Evolutionary conservation across 139 green algal species (phyloP).

Genomic region (Closterium sp.): DNA sequence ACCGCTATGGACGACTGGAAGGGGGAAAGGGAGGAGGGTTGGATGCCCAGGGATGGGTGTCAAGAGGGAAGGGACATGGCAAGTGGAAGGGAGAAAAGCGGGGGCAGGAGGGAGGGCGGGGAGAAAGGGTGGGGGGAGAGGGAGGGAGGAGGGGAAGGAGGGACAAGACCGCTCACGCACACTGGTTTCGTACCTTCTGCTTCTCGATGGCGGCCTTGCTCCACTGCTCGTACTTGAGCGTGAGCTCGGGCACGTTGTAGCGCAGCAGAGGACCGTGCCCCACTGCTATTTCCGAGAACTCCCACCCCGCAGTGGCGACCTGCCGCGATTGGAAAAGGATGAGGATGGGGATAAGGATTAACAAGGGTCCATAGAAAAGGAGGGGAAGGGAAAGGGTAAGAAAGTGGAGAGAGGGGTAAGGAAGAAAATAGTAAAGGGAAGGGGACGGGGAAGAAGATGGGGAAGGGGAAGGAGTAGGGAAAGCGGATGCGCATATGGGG

Average conservation of each 20-base stretch:
- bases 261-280: constrained; percentile 71
- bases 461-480: no score
- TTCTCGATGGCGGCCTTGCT: constrained; percentile 69
- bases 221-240: constrained; percentile 70
- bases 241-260: constrained; percentile 73
- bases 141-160: no score
- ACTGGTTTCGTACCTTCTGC: constrained; percentile 38
- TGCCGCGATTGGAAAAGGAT: neutral
- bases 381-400: neutral
- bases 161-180: neutral
- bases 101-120: neutral
- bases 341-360: no score
- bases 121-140: no score
- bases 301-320: constrained; percentile 61
- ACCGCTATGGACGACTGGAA: constrained; percentile 65
- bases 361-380: no score
- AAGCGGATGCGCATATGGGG: no score
- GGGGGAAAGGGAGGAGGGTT: neutral
- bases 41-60: no score
- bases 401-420: neutral
- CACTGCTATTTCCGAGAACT: constrained; percentile 78
- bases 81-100: neutral
- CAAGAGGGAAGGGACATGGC: no score
- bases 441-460: constrained; percentile 58
- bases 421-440: no score